Percentiles rank a stretch among this genome's conserved stretches.
Evolutionary conservation across 768 basidiomycete genomes (phyloP).

Genomic region (Russula ochroleuca): DNA sequence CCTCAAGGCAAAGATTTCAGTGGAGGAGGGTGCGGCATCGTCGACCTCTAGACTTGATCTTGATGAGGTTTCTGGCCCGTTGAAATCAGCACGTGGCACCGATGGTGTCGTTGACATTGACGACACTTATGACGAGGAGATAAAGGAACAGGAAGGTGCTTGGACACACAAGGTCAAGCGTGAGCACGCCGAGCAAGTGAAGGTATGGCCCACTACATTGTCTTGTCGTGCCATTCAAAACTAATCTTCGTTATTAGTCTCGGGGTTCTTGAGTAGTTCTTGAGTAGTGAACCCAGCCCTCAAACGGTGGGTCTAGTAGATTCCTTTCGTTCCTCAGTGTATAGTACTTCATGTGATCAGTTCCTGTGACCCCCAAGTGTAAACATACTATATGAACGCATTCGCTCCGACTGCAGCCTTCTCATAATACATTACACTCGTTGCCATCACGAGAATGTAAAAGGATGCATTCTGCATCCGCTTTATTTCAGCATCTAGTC

Average conservation of each 20-base stretch:
- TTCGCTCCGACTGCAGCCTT: constrained; percentile 11
- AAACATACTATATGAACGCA: background rate
- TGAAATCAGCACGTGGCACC: constrained; percentile 19
- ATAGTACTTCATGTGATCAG: constrained; percentile 3
- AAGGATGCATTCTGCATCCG: constrained; percentile 22
- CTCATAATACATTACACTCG: constrained; percentile 5
- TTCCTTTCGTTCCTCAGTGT: background rate
- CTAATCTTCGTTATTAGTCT: background rate
- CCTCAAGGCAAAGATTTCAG: constrained; percentile 11
- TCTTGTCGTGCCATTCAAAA: background rate
- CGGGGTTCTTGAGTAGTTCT: background rate
- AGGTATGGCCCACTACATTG: constrained; percentile 3
- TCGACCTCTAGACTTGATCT: constrained; percentile 16
- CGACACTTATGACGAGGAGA: constrained; percentile 26
- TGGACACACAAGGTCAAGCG: constrained; percentile 25
- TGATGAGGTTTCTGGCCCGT: constrained; percentile 26
- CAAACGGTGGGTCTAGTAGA: background rate
- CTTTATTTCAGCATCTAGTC: constrained; percentile 26
- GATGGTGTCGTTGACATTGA: constrained; percentile 15
- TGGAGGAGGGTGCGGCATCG: constrained; percentile 16
- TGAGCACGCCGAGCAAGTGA: constrained; percentile 10
- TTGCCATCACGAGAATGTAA: constrained; percentile 5
- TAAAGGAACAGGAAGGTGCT: constrained; percentile 26
- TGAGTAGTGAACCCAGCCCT: background rate
- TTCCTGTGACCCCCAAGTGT: background rate